Evolutionary conservation across 225 moss, liverwort and hornwort genomes (phyloP).

Genomic region (Bryoerythrophyllum caledonicum): DNA sequence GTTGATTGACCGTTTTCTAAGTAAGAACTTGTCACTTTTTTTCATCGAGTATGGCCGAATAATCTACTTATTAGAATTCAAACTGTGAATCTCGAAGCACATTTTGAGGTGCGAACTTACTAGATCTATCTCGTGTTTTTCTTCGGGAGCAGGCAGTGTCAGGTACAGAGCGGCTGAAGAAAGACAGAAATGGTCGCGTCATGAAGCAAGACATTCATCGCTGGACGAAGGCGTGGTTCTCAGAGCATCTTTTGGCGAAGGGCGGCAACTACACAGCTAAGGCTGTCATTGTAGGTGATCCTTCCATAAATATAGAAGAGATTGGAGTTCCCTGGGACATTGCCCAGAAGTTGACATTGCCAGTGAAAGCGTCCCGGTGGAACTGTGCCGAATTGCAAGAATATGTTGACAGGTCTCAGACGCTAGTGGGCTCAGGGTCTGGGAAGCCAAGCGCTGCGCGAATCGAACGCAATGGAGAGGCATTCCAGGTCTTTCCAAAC

Average conservation of each 20-base stretch:
- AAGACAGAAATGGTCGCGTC: constrained; percentile 54
- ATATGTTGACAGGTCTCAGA: constrained; percentile 34
- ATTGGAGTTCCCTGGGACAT: constrained; percentile 74
- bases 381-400: constrained; percentile 59
- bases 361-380: constrained; percentile 53
- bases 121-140: neutral
- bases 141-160: constrained; percentile 37
- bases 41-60: neutral
- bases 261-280: constrained; percentile 62
- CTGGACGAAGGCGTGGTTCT: constrained; percentile 78
- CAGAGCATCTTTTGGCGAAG: constrained; percentile 65
- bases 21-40: constrained; percentile 17
- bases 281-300: constrained; percentile 78
- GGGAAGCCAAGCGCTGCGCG: constrained; percentile 39
- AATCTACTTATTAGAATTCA: too few relatives aligned
- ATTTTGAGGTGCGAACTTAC: neutral
- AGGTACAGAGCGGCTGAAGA: constrained; percentile 43
- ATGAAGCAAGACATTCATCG: constrained; percentile 67
- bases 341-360: constrained; percentile 59
- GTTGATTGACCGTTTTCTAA: neutral
- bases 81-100: neutral
- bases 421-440: constrained; percentile 11
- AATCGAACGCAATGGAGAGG: constrained; percentile 48
- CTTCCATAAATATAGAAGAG: constrained; percentile 63
- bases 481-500: constrained; percentile 28